A percentile compares a stretch with the other conserved stretches of the same genome.
These are phyloP conservation scores for Serendipita sp. DNA, from an alignment of 768 basidiomycete species.

Conservation along the genomic window DNA sequence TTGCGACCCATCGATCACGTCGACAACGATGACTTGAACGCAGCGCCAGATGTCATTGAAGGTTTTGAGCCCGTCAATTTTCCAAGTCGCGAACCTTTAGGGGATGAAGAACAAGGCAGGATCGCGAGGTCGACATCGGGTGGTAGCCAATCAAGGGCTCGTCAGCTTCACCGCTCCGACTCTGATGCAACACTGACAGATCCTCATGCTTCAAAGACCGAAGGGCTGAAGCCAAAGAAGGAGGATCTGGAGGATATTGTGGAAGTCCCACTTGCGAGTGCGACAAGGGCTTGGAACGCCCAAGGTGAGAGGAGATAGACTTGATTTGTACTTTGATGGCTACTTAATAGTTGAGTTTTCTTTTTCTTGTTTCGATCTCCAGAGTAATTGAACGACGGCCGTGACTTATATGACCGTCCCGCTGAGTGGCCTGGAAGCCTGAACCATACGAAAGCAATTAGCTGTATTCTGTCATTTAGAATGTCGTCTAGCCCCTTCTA, in stretches of 20 bases:
- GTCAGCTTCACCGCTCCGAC: neutral
- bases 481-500: too few relatives aligned
- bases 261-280: neutral
- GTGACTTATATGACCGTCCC: neutral
- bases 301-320: neutral
- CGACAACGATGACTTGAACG: neutral
- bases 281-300: neutral
- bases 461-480: too few relatives aligned
- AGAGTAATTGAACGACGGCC: neutral
- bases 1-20: neutral
- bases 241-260: neutral
- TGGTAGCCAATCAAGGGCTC: neutral
- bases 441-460: neutral
- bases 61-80: neutral
- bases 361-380: too few relatives aligned
- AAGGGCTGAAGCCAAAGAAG: neutral
- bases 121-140: neutral
- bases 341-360: neutral
- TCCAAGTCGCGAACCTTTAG: neutral
- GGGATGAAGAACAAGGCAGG: neutral
- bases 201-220: neutral
- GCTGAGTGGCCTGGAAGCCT: neutral
- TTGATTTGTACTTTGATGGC: neutral
- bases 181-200: conserved; percentile 2
- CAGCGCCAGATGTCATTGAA: neutral